Percentiles rank a stretch among this genome's conserved stretches.
These are phyloP conservation scores for Lepidium didymum DNA, from an alignment of 345 rosid species.

Conservation along the genomic window DNA sequence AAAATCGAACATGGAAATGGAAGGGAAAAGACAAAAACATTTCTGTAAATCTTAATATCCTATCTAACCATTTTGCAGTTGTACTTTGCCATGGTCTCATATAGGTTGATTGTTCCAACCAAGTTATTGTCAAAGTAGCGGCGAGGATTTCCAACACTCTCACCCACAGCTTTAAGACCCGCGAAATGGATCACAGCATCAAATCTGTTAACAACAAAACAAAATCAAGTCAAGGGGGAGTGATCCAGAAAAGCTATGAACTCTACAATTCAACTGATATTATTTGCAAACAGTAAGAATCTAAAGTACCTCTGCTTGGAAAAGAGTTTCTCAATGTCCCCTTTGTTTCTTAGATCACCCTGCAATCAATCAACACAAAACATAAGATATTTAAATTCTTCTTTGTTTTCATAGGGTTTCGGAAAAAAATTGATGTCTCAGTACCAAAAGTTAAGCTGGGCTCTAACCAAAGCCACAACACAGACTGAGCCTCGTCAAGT, in stretches of 20 bases:
- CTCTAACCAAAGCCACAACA: background rate
- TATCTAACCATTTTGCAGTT: constrained; percentile 56
- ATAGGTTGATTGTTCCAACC: constrained; percentile 68
- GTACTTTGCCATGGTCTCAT: constrained; percentile 64
- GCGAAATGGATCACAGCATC: constrained; percentile 97
- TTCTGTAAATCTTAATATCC: background rate
- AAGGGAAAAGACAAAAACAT: background rate
- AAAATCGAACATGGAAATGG: background rate
- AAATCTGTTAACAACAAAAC: constrained; percentile 38
- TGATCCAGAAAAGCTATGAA: background rate
- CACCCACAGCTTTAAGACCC: constrained; percentile 89
- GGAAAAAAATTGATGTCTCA: background rate
- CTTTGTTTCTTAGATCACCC: constrained; percentile 91
- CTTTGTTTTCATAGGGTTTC: background rate
- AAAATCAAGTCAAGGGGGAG: background rate
- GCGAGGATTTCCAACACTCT: constrained; percentile 69
- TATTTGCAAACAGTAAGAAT: background rate
- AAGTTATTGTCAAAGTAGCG: constrained; percentile 80
- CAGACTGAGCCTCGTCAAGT: background rate
- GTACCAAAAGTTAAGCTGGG: background rate
- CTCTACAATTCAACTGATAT: background rate
- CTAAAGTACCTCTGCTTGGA: constrained; percentile 47
- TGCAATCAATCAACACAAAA: constrained; percentile 26
- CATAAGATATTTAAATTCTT: background rate
- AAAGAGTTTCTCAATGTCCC: constrained; percentile 75